These are phyloP conservation scores for Candida jianshihensis DNA, from an alignment of 805 yeast species.

Conservation along the genomic window DNA sequence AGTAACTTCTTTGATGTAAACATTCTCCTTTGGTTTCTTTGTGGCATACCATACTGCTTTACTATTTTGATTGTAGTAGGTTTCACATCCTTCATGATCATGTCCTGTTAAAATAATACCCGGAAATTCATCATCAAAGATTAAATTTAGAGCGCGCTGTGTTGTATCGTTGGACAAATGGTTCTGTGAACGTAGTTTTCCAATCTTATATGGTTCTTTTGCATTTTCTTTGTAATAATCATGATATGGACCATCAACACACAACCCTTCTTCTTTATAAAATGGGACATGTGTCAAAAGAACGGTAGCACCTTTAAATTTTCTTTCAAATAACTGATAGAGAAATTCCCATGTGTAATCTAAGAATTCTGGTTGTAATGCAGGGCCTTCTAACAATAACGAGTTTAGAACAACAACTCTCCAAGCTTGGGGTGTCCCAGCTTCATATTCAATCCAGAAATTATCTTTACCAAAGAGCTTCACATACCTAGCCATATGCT, in stretches of 20 bases:
- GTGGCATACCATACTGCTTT: conserved; percentile 54
- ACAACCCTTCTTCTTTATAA: conserved; percentile 72
- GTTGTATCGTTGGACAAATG: conserved; percentile 66
- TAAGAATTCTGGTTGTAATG: conserved; percentile 63
- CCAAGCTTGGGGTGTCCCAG: conserved; percentile 65
- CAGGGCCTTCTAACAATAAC: conserved; percentile 84
- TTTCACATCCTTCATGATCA: conserved; percentile 91
- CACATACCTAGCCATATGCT: conserved; percentile 76
- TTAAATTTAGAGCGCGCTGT: conserved; percentile 59
- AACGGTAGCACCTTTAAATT: conserved; percentile 73
- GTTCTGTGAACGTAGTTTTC: conserved; percentile 75
- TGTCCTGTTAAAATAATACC: conserved; percentile 91
- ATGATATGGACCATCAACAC: conserved; percentile 80
- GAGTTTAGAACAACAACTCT: conserved; percentile 85
- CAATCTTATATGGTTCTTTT: conserved; percentile 59
- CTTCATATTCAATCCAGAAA: conserved; percentile 66
- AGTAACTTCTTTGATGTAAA: conserved; percentile 65
- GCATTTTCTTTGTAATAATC: conserved; percentile 50
- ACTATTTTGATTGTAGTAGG: conserved; percentile 45
- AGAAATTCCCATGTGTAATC: conserved; percentile 70
- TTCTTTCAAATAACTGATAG: conserved; percentile 43
- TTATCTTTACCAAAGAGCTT: conserved; percentile 78
- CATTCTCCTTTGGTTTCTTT: conserved; percentile 28
- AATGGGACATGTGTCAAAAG: conserved; percentile 87
- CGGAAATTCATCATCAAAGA: conserved; percentile 58